Percentiles rank a stretch among this genome's conserved stretches.
Evolutionary conservation across 2,329 filamentous ascomycete genomes (phyloP).

Genomic region (Rutstroemia sydowiana): DNA sequence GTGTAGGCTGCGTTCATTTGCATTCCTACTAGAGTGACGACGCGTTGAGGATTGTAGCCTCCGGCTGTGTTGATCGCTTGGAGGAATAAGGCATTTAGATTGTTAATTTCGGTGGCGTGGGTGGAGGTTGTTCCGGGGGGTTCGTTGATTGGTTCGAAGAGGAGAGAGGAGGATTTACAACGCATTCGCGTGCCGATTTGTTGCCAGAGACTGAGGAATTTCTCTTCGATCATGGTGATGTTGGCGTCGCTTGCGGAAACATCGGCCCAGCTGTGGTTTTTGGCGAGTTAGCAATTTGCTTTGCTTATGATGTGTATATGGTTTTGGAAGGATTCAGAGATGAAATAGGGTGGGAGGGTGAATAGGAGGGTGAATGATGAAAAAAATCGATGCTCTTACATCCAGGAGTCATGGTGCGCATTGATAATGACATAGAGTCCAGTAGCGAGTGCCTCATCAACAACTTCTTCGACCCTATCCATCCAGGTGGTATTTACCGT

Average conservation of each 20-base stretch:
- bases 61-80: constrained; percentile 45
- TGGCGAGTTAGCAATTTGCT: no score
- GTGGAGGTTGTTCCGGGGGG: constrained; percentile 44
- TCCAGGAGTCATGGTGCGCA: constrained; percentile 53
- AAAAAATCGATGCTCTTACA: no score
- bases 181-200: constrained; percentile 48
- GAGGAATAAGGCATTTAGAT: constrained; percentile 50
- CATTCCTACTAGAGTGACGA: constrained; percentile 48
- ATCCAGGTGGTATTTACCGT: constrained; percentile 48
- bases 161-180: constrained; percentile 46
- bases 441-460: constrained; percentile 45
- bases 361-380: no score
- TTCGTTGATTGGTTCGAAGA: constrained; percentile 55
- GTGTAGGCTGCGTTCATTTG: constrained; percentile 46
- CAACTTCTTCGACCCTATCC: constrained; percentile 48
- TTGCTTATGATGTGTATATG: no score
- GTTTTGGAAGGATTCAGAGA: no score
- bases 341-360: no score
- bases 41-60: constrained; percentile 46
- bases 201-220: constrained; percentile 48
- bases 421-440: constrained; percentile 49
- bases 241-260: constrained; percentile 40
- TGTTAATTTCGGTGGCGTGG: constrained; percentile 45
- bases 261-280: constrained; percentile 54
- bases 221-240: constrained; percentile 45